These are phyloP conservation scores for Glarea lozoyensis DNA, from an alignment of 495 filamentous ascomycete species.

Conservation along the genomic window DNA sequence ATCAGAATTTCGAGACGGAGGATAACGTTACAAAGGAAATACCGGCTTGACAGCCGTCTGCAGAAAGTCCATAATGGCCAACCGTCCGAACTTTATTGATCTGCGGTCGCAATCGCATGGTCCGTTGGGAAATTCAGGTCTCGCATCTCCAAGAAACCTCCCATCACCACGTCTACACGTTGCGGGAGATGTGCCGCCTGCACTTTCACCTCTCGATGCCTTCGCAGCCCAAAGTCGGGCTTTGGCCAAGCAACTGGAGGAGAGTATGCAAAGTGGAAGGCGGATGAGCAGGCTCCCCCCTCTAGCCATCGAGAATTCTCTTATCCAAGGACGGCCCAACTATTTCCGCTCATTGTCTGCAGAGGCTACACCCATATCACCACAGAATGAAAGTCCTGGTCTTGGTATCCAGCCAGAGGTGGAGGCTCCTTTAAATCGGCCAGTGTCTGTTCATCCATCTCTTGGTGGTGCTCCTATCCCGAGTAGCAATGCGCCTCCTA, in stretches of 20 bases:
- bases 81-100: slow-evolving; percentile 51
- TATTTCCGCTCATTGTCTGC: slow-evolving; percentile 58
- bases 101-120: slow-evolving; percentile 55
- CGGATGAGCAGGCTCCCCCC: slow-evolving; percentile 82
- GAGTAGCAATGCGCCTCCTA: too few species aligned
- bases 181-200: slow-evolving; percentile 81
- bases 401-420: slow-evolving; percentile 44
- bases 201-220: slow-evolving; percentile 89
- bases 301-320: slow-evolving; percentile 68
- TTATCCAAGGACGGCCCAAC: slow-evolving; percentile 57
- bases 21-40: background rate
- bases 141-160: slow-evolving; percentile 35
- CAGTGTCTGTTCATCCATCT: slow-evolving; percentile 63
- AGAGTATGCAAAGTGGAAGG: slow-evolving; percentile 48
- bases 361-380: slow-evolving; percentile 27
- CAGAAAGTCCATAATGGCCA: slow-evolving; percentile 45
- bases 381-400: slow-evolving; percentile 27
- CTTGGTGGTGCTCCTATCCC: slow-evolving; percentile 56
- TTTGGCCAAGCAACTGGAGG: slow-evolving; percentile 78
- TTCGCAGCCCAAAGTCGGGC: slow-evolving; percentile 82
- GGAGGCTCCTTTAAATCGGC: slow-evolving; percentile 53
- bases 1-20: background rate
- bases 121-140: slow-evolving; percentile 30
- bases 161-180: slow-evolving; percentile 67
- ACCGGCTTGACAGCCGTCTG: background rate